phyloP scores from a whole-genome alignment of 352 stramenopile genomes.

The Phytophthora agathidicida region DNA sequence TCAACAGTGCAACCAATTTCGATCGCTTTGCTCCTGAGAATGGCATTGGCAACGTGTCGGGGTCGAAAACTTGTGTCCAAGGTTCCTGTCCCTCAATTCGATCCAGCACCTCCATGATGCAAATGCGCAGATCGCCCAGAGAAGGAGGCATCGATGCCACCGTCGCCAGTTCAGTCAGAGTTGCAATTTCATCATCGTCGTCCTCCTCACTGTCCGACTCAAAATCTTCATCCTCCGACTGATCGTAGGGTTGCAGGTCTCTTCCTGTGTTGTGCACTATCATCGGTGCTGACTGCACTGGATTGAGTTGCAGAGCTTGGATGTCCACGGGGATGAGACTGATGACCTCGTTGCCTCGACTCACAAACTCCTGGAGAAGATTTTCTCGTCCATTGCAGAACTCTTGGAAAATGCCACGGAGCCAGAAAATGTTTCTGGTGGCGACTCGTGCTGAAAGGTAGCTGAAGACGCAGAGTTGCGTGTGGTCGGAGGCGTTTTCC shows the following conservation, averaged over 20 bases:
- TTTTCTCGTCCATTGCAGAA: slow-evolving; percentile 34
- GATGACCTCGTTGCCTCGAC: slow-evolving; percentile 21
- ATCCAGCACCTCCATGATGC: slow-evolving; percentile 15
- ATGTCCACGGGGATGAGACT: slow-evolving; percentile 40
- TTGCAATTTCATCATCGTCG: not conserved
- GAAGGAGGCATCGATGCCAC: not conserved
- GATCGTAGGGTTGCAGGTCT: no score
- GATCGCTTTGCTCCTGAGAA: slow-evolving; percentile 19
- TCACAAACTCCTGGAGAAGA: slow-evolving; percentile 29
- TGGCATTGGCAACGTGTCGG: slow-evolving; percentile 16
- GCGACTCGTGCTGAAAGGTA: slow-evolving; percentile 34
- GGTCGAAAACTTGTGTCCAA: slow-evolving; percentile 30
- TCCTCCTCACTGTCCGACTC: not conserved
- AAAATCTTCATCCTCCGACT: no score
- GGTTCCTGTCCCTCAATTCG: slow-evolving; percentile 33
- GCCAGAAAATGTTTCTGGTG: slow-evolving; percentile 47
- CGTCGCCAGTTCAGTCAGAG: not conserved
- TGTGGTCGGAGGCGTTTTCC: not conserved
- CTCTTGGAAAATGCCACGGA: slow-evolving; percentile 37
- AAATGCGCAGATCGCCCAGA: not conserved
- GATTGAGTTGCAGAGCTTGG: slow-evolving; percentile 7
- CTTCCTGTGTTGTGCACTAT: not conserved
- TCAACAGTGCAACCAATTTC: slow-evolving; percentile 11
- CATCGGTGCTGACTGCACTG: slow-evolving; percentile 13
- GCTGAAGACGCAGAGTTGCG: slow-evolving; percentile 16